Conservation (phyloP, 176 grass and related monocot genomes). For the Paspalum vaginatum region DNA sequence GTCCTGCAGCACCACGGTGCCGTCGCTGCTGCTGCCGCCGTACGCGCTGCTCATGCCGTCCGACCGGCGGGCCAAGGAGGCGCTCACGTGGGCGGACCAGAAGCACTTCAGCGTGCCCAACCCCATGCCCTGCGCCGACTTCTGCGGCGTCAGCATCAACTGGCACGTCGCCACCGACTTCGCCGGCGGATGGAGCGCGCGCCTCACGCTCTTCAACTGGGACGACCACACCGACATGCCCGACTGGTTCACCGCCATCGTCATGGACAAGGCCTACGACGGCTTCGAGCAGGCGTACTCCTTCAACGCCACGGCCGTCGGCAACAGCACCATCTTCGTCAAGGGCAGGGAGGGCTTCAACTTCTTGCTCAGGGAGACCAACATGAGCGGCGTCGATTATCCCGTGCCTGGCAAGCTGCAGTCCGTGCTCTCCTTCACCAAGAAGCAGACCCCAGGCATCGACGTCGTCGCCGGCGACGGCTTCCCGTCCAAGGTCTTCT, state of each 20-base stretch:
- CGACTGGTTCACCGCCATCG: conserved; percentile 65
- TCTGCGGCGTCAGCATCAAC: conserved; percentile 77
- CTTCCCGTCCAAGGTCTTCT: conserved; percentile 71
- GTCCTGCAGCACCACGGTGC: conserved; percentile 55
- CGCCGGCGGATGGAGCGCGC: conserved; percentile 57
- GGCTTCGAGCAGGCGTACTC: conserved; percentile 55
- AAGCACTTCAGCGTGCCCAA: conserved; percentile 41
- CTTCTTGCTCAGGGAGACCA: conserved; percentile 48
- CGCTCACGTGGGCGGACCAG: conserved; percentile 41
- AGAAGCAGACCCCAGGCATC: conserved; percentile 34
- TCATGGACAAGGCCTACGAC: conserved; percentile 49
- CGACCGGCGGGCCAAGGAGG: conserved; percentile 44
- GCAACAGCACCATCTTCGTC: conserved; percentile 63
- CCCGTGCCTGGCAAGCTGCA: conserved; percentile 69
- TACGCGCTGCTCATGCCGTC: conserved; percentile 65
- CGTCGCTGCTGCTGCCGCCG: conserved; percentile 61
- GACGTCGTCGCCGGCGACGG: conserved; percentile 58
- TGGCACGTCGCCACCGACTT: conserved; percentile 77
- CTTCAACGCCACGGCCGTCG: conserved; percentile 61
- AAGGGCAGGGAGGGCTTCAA: conserved; percentile 46
- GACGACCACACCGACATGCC: conserved; percentile 33
- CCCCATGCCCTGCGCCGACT: conserved; percentile 67
- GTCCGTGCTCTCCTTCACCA: conserved; percentile 66
- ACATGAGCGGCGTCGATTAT: conserved; percentile 54
- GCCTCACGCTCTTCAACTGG: conserved; percentile 88